phyloP scores from a whole-genome alignment of 73 alveolate species.

The Tetrahymena elliotti region DNA sequence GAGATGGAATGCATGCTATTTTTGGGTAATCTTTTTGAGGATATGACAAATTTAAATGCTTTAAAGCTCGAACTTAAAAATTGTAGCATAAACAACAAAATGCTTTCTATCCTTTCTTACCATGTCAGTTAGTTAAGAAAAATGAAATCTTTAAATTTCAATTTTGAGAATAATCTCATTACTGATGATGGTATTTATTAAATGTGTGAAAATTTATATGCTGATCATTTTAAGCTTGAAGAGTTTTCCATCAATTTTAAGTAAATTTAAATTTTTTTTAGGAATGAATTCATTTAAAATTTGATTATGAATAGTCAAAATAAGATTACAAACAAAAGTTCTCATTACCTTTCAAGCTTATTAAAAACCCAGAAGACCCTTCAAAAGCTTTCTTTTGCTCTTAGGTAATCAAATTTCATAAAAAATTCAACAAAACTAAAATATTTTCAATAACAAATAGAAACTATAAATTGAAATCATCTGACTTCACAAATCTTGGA shows the following conservation, averaged over 20 bases:
- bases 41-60: not conserved
- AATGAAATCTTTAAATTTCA: not conserved
- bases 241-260: not conserved
- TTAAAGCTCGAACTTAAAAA: not conserved
- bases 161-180: not conserved
- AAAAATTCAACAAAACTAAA: not conserved
- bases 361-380: not conserved
- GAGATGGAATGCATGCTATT: not conserved
- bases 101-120: not conserved
- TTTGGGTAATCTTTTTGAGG: not conserved
- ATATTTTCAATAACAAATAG: not conserved
- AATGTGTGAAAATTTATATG: not conserved
- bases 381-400: not conserved
- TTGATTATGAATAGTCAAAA: not conserved
- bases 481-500: not conserved
- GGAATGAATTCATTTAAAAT: not conserved
- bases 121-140: not conserved
- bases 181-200: not conserved
- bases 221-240: not conserved
- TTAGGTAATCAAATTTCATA: not conserved
- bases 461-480: not conserved
- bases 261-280: not conserved
- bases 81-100: not conserved
- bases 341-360: not conserved
- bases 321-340: not conserved